Conservation (phyloP, 78 protist genomes). For the Dictyostelium intermedium region DNA sequence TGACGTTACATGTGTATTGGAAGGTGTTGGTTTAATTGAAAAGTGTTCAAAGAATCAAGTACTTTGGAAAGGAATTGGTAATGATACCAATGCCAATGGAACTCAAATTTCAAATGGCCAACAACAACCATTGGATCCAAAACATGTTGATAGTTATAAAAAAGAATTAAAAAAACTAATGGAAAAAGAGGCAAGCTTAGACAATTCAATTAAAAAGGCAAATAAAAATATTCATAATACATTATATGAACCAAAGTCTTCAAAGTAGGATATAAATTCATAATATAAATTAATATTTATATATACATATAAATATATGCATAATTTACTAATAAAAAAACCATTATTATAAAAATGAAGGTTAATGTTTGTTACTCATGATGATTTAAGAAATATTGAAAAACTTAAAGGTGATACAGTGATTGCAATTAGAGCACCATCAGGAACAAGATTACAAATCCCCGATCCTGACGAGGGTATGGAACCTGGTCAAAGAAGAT, state of each 20-base stretch:
- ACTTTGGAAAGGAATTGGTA: constrained; percentile 85
- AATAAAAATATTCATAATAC: constrained; percentile 26
- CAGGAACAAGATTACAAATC: constrained; percentile 92
- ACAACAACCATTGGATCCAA: constrained; percentile 15
- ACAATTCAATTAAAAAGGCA: not conserved
- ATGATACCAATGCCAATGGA: not conserved
- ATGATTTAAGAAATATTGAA: constrained; percentile 83
- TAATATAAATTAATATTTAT: no score
- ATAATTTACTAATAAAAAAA: not conserved
- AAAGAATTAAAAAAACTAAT: constrained; percentile 28
- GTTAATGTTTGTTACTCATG: constrained; percentile 87
- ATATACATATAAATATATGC: not conserved
- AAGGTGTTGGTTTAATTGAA: constrained; percentile 95
- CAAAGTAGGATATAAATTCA: constrained; percentile 17
- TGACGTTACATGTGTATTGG: constrained; percentile 97
- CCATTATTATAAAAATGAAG: not conserved
- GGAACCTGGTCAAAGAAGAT: constrained; percentile 70
- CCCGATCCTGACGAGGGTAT: constrained; percentile 93
- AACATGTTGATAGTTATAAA: constrained; percentile 37
- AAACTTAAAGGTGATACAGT: constrained; percentile 84
- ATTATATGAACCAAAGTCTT: constrained; percentile 4
- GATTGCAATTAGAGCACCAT: constrained; percentile 92
- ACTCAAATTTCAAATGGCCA: not conserved
- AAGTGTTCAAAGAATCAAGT: constrained; percentile 95
- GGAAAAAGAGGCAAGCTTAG: constrained; percentile 48